Conservation (phyloP, 139 green algal species). For the Volvox africanus region DNA sequence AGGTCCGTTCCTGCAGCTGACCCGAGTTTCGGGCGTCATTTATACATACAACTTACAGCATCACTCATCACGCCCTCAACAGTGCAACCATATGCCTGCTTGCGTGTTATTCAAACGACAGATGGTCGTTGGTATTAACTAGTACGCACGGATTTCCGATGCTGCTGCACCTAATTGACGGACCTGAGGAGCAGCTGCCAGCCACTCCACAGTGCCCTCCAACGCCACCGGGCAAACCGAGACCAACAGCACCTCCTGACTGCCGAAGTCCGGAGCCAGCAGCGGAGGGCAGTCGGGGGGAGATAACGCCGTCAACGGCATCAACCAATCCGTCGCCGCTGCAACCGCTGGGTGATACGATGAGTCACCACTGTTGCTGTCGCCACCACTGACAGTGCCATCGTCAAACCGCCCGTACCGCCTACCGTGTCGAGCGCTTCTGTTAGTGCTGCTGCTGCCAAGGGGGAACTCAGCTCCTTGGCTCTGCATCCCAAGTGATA, state of each 20-base stretch:
- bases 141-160: too few species aligned
- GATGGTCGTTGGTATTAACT: too few species aligned
- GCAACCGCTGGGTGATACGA: constrained; percentile 52
- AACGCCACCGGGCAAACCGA: constrained; percentile 54
- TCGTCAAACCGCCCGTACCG: not conserved
- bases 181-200: constrained; percentile 10
- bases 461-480: too few species aligned
- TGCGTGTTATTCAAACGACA: too few species aligned
- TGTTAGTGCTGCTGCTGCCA: too few species aligned
- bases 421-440: too few species aligned
- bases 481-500: too few species aligned
- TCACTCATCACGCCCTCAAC: not conserved
- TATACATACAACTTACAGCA: not conserved
- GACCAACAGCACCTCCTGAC: constrained; percentile 28
- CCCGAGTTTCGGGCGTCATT: too few species aligned
- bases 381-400: not conserved
- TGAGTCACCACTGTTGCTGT: not conserved
- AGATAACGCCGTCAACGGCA: constrained; percentile 33
- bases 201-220: constrained; percentile 4
- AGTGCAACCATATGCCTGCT: too few species aligned
- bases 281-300: constrained; percentile 19
- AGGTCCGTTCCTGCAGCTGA: too few species aligned
- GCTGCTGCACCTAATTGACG: too few species aligned
- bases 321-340: constrained; percentile 56
- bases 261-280: constrained; percentile 3